Conservation (phyloP, 2,329 filamentous ascomycete species). For the Pestalotiopsis sp. region DNA sequence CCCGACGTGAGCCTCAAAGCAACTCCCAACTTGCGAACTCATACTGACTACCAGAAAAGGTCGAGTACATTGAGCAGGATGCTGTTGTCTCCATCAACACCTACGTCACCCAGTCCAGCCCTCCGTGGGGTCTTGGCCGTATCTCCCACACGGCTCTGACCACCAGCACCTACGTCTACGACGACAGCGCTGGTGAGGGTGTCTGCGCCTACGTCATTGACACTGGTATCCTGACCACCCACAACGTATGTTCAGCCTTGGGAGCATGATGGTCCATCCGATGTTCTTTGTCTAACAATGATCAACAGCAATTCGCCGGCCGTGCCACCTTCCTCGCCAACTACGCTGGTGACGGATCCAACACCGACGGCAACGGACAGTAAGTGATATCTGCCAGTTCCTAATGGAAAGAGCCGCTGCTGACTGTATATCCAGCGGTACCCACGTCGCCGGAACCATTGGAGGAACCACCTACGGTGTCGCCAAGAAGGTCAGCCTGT, state of each 20-base stretch:
- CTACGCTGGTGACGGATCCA: conserved; percentile 36
- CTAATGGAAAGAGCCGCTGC: too few species aligned
- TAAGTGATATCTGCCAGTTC: not conserved
- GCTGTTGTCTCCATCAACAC: conserved; percentile 19
- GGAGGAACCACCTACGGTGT: conserved; percentile 45
- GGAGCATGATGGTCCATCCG: not conserved
- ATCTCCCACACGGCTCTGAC: conserved; percentile 16
- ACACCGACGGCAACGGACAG: conserved; percentile 46
- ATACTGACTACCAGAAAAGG: conserved; percentile 10
- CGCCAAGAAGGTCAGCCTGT: conserved; percentile 45
- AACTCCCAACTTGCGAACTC: too few species aligned
- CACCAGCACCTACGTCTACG: conserved; percentile 27
- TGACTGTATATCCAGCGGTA: conserved; percentile 31
- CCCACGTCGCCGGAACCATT: conserved; percentile 49
- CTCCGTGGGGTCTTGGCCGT: conserved; percentile 19
- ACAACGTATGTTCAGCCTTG: conserved; percentile 27
- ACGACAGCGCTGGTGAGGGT: conserved; percentile 24
- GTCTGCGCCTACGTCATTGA: conserved; percentile 48
- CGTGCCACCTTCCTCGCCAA: conserved; percentile 43
- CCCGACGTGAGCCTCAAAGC: conserved; percentile 34
- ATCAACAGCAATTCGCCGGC: conserved; percentile 38
- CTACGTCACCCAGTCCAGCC: conserved; percentile 15
- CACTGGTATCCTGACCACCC: conserved; percentile 47
- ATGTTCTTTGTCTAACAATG: not conserved
- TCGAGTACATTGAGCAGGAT: conserved; percentile 26